Percentiles rank a stretch among this genome's conserved stretches.
Conservation (phyloP, 768 basidiomycete species). For the Agrocybe praecox region DNA sequence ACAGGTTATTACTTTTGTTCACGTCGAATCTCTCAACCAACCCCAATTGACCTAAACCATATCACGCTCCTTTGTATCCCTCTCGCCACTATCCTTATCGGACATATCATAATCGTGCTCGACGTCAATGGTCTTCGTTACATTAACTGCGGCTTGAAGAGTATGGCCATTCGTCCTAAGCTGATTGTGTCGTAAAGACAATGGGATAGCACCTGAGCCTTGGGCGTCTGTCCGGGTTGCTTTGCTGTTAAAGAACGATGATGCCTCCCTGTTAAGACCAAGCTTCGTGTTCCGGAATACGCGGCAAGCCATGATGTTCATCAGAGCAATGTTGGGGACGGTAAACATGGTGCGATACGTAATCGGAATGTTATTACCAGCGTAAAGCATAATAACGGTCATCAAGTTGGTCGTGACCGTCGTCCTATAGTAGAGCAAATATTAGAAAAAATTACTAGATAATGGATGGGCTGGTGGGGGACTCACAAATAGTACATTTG, state of each 20-base stretch:
- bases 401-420: constrained; percentile 10
- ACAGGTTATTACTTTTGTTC: not conserved
- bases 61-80: constrained; percentile 3
- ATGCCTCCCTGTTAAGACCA: constrained; percentile 7
- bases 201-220: constrained; percentile 3
- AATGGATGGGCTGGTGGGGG: too few species aligned
- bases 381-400: constrained; percentile 14
- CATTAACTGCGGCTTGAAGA: not conserved
- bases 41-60: not conserved
- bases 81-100: constrained; percentile 1
- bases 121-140: constrained; percentile 6
- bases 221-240: constrained; percentile 3
- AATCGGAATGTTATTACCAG: constrained; percentile 3
- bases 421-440: not conserved
- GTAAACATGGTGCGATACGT: constrained; percentile 15
- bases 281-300: constrained; percentile 15
- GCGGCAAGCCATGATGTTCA: constrained; percentile 21
- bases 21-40: not conserved
- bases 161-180: not conserved
- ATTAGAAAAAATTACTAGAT: too few species aligned
- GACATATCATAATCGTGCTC: constrained; percentile 12
- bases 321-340: constrained; percentile 13
- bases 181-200: constrained; percentile 5
- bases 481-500: constrained; percentile 2
- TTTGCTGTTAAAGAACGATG: constrained; percentile 5